These are phyloP conservation scores for Podaxis carcinomalis DNA, from an alignment of 768 basidiomycete species.

Conservation along the genomic window DNA sequence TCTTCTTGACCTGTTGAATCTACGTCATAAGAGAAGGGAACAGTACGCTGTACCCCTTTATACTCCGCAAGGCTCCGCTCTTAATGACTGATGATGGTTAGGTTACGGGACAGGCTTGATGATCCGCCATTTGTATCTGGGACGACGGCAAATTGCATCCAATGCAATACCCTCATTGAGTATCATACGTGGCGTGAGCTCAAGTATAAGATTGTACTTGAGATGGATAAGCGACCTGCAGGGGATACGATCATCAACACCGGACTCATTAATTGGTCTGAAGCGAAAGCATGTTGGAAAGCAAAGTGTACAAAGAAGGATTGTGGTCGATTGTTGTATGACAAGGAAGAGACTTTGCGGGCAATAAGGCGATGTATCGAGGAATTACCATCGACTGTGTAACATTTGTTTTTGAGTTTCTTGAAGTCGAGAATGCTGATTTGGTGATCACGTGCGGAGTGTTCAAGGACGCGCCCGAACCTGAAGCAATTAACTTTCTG, in stretches of 20 bases:
- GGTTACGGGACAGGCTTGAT: constrained; percentile 43
- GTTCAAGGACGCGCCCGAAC: neutral
- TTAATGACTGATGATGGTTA: constrained; percentile 10
- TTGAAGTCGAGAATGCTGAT: neutral
- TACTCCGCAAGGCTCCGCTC: neutral
- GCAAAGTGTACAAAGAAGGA: constrained; percentile 42
- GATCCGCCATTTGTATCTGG: constrained; percentile 55
- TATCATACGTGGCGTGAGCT: constrained; percentile 65
- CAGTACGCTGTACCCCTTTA: constrained; percentile 19
- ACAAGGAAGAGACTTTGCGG: constrained; percentile 48
- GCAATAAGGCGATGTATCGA: constrained; percentile 52
- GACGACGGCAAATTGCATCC: constrained; percentile 42
- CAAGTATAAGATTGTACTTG: constrained; percentile 49
- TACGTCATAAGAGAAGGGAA: constrained; percentile 52
- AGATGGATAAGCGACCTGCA: constrained; percentile 55
- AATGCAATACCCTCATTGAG: constrained; percentile 45
- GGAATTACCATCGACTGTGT: constrained; percentile 35
- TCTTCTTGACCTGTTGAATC: constrained; percentile 48
- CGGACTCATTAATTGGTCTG: constrained; percentile 51
- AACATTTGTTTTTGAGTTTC: neutral
- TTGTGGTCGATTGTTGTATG: constrained; percentile 51
- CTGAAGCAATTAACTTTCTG: neutral
- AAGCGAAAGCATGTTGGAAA: constrained; percentile 59
- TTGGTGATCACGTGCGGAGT: constrained; percentile 1
- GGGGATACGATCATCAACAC: constrained; percentile 51